Evolutionary conservation across 1,139 yeast species (phyloP), one percentile per base, ranked within the genome.

Genomic region (Magnusiomyces sp.): DNA sequence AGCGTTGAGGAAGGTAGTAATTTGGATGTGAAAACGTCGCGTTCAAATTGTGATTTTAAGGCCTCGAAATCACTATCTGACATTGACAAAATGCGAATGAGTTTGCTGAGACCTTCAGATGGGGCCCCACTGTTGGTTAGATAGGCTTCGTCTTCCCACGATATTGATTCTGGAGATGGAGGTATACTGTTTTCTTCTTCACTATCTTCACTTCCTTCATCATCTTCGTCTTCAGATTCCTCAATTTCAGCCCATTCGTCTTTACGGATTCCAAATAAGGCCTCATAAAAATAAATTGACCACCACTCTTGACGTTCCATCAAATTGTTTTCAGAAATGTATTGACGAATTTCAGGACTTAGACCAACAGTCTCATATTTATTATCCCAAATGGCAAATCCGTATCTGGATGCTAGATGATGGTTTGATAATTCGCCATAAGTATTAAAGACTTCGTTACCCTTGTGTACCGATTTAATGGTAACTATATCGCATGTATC

Each of bases 401-500:
- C 95, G 60, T 87, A 88, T 52, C 86, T 74, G 27, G 88, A 80
- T 14, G 88, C 65, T 40, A 88, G 68, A 44, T 78, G 74, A 0
- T 85, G 74, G 58, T 85, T 86, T 14, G 83, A 70, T 42, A 81
- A 70, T 43, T 81, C 81, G 0, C 95, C 95, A 59, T 86, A 87
- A 0, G 92, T 80, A 64, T 85, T 86, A 71, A 80, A 83, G 11
- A 88, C 64, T 60, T 88, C 95, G 14, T 70, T 62, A n/a, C 76
- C 76, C 29, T 68, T 61, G 2, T 60, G 50, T 0, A 85, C 74
- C 2, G 65, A 59, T 5, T 62, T 60, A 13, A 72, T 67, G 74
- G 59, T 70, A 69, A 56, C 69, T 70, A 66, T 63, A 38, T 67
- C 71, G 23, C 71, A 70, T 6, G 63, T 60, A 34, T 63, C 68